Evolutionary conservation across 1,284 basidiomycete species (phyloP).

Genomic region (Trichosporon ovoides): DNA sequence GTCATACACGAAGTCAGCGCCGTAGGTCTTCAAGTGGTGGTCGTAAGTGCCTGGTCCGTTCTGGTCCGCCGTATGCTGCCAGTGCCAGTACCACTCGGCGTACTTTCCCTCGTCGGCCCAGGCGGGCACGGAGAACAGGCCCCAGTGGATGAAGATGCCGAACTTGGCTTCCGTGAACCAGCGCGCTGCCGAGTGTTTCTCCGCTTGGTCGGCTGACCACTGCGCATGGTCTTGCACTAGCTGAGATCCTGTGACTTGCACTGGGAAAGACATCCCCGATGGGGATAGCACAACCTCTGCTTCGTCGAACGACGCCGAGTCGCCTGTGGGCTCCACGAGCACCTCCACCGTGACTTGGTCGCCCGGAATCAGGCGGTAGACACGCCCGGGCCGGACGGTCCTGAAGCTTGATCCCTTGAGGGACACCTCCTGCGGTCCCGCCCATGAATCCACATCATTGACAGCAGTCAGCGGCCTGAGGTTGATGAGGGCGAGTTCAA

Average conservation of each 20-base stretch:
- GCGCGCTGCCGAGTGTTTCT: slow-evolving; percentile 6
- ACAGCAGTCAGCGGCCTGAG: neutral
- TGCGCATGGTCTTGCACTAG: slow-evolving; percentile 2
- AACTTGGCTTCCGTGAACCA: slow-evolving; percentile 21
- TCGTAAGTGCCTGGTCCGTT: slow-evolving; percentile 47
- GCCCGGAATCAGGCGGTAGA: slow-evolving; percentile 7
- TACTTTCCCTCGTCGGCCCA: slow-evolving; percentile 45
- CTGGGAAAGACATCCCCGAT: neutral
- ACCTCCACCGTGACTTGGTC: slow-evolving; percentile 7
- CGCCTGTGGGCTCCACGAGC: neutral
- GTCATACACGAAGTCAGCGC: slow-evolving; percentile 55
- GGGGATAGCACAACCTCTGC: neutral
- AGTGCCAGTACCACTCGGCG: slow-evolving; percentile 56
- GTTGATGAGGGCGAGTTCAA: slow-evolving; percentile 9
- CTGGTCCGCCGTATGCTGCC: slow-evolving; percentile 31
- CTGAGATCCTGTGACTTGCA: neutral
- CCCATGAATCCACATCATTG: neutral
- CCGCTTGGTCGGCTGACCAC: neutral
- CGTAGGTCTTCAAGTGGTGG: slow-evolving; percentile 55
- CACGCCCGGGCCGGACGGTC: neutral
- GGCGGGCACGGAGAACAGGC: slow-evolving; percentile 52
- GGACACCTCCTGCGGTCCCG: no score
- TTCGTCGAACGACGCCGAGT: neutral
- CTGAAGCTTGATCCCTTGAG: neutral
- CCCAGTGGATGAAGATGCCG: slow-evolving; percentile 59